Evolutionary conservation across 2,329 filamentous ascomycete species (phyloP).

Genomic region (Annulohypoxylon truncatum): DNA sequence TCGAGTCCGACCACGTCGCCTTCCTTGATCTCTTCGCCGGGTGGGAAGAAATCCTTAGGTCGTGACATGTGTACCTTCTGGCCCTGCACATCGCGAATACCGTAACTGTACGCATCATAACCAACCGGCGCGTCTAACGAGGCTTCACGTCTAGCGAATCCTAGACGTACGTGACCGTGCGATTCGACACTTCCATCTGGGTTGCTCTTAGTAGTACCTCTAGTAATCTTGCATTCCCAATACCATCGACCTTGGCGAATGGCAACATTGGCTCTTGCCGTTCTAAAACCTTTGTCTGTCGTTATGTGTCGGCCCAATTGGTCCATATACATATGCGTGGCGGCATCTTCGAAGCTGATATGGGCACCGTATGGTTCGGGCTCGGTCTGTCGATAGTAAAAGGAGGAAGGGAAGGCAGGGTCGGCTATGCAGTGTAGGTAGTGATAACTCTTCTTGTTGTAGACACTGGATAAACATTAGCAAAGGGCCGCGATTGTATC

Average conservation of each 20-base stretch:
- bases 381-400: slow-evolving; percentile 92
- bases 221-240: slow-evolving; percentile 91
- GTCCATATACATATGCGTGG: slow-evolving; percentile 86
- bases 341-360: slow-evolving; percentile 92
- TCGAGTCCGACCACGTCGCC: slow-evolving; percentile 96
- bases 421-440: slow-evolving; percentile 94
- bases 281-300: slow-evolving; percentile 92
- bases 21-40: slow-evolving; percentile 82
- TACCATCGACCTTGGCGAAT: slow-evolving; percentile 91
- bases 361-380: slow-evolving; percentile 84
- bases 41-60: slow-evolving; percentile 87
- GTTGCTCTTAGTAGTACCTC: slow-evolving; percentile 70
- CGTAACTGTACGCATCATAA: slow-evolving; percentile 94
- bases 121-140: slow-evolving; percentile 86
- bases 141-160: slow-evolving; percentile 85
- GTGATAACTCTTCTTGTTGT: slow-evolving; percentile 79
- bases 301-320: slow-evolving; percentile 80
- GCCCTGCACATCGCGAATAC: slow-evolving; percentile 86
- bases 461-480: slow-evolving; percentile 57
- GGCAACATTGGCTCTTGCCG: slow-evolving; percentile 89
- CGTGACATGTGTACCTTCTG: slow-evolving; percentile 95
- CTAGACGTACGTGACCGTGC: slow-evolving; percentile 80
- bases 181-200: slow-evolving; percentile 59
- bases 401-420: slow-evolving; percentile 83
- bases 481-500: background rate